Base-by-base conservation (phyloP, 305 asterid species). In the Lippia alba region DNA sequence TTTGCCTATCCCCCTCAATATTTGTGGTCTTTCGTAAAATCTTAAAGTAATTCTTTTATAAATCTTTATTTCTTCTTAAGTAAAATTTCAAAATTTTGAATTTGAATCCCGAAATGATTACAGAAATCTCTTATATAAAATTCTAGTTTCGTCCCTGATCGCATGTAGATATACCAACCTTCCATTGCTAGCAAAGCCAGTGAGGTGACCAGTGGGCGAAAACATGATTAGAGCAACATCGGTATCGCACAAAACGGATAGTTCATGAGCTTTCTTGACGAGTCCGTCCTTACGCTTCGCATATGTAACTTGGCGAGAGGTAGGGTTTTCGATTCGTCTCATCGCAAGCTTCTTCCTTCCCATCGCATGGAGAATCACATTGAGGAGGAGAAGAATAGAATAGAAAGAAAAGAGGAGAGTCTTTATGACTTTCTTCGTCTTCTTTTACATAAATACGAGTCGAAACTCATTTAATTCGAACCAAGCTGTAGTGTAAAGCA, bases 161-260 rank as follows among this genome's bases (percentile, higher is more conserved):
- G 30, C 30, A 1, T 24, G 30, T 24, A 36, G 1, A 41, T 14
- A 24, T 41, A 63, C 10, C 8, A 64, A 90, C 96, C 92, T 87
- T 75, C 84, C 88, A 2, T 69, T 79, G 74, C 81, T 82, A 45
- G 96, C 81, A 18, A 84, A 90, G 81, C 80, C 54, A 44, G 83
- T 80, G 66, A 90, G 83, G n/a, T 81, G 85, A 18, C 91, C 87
- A 10, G 78, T 64, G 45, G 94, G 96, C 7, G 96, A 84, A 58
- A 89, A 89, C 89, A 89, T 79, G 60, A 89, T 30, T 45, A 89
- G 83, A 61, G 79, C 92, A 4, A 89, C 90, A 36, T 88, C 90
- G 0, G 86, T 79, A 18, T 83, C 96, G 48, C 96, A 86, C n/a
- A 90, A 56, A 19, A 90, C 74, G 0, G 96, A 72, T 7, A 88